A percentile compares a stretch with the other conserved stretches of the same genome.
Conservation (phyloP, 2,329 filamentous ascomycete genomes). For the Pyrenochaeta sp. region DNA sequence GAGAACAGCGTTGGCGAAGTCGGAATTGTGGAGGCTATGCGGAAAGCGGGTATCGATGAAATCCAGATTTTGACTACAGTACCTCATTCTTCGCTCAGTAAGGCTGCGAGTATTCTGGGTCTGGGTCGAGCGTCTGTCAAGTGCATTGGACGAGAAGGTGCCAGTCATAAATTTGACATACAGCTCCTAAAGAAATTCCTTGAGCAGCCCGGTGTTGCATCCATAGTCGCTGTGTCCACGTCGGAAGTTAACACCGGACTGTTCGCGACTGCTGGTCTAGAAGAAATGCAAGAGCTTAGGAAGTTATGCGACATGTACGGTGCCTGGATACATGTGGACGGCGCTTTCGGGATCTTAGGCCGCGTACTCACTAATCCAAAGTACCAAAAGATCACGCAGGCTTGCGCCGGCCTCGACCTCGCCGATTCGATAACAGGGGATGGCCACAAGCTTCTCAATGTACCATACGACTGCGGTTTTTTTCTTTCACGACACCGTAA, state of each 20-base stretch:
- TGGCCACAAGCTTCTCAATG: constrained; percentile 91
- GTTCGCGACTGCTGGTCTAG: constrained; percentile 69
- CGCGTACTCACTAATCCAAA: constrained; percentile 68
- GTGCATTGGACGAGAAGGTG: constrained; percentile 62
- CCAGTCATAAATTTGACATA: constrained; percentile 77
- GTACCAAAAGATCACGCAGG: constrained; percentile 63
- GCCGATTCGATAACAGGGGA: constrained; percentile 89
- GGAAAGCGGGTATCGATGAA: constrained; percentile 67
- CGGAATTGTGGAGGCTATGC: constrained; percentile 74
- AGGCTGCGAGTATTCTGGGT: constrained; percentile 84
- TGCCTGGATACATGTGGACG: constrained; percentile 91
- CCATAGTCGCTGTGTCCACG: constrained; percentile 81
- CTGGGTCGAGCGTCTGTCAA: constrained; percentile 75
- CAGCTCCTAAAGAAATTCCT: constrained; percentile 69
- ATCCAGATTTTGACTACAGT: constrained; percentile 82
- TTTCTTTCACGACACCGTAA: constrained; percentile 76
- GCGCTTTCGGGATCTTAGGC: constrained; percentile 86
- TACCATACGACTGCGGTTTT: constrained; percentile 92
- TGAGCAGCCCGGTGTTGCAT: constrained; percentile 63
- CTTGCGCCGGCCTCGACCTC: constrained; percentile 73
- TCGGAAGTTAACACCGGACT: constrained; percentile 91
- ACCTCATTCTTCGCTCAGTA: constrained; percentile 83
- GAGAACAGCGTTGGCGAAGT: constrained; percentile 67
- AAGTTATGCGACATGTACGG: constrained; percentile 74
- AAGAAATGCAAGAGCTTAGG: constrained; percentile 70